Base-by-base conservation (phyloP, 805 yeast species). In the Candida tallmaniae region DNA sequence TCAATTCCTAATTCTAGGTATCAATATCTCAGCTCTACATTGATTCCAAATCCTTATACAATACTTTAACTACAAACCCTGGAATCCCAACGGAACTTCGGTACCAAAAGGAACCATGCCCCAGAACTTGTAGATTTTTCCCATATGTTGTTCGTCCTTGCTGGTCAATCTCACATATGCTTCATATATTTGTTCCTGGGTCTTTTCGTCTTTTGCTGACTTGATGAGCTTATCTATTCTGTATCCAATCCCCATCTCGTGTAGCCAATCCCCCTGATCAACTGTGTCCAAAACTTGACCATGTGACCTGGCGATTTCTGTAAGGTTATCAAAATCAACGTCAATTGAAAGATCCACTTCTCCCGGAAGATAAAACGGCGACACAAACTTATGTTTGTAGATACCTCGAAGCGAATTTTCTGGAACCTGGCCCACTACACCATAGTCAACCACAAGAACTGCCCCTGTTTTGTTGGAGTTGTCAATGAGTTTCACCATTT, bases 311-410 rank as follows among this genome's bases (percentile, higher is more conserved):
- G 54, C 33, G 8, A 53, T 32, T 6, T 40, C 32, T 15, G 35
- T 59, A 34, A 86, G 55, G 16, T 81, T 80, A 19, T 66, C 70
- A 52, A 86, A 86, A 54, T 86, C 95, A 9, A 86, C 95, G 51
- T 86, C 94, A 0, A 82, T 80, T 0, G 94, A 83, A 20, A 86
- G 62, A 59, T 86, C 95, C 3, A 83, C 89, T 23, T 76, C 73
- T 1, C 95, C 95, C 0, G 93, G 93, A 10, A 68, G 66, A n/a
- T 55, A 64, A 39, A 83, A 80, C 1, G 95, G 95, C 15, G 80
- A 74, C 0, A 82, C 89, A 47, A 85, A 72, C 45, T 74, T 73
- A 54, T 86, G 94, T 43, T 76, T 63, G 45, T 72, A 68, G 41
- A 86, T 84, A 0, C 87, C 95, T 22, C 95, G 65, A 23, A 86